Conservation (phyloP, 345 rosid genomes). For the Salix caprea region DNA sequence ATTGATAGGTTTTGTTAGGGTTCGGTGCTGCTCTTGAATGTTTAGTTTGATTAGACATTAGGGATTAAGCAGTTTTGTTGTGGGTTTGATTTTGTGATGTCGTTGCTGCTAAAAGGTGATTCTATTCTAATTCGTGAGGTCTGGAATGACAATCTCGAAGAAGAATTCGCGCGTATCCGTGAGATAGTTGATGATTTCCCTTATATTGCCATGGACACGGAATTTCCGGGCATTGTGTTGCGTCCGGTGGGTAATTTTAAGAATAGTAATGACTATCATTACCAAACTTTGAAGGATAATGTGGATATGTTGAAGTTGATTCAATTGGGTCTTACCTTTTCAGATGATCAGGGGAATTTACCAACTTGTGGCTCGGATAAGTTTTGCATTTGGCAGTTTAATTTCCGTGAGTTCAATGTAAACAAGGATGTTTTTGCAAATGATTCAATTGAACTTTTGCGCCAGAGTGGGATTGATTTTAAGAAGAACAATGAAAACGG, state of each 20-base stretch:
- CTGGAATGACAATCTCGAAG: constrained; percentile 56
- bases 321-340: constrained; percentile 68
- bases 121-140: constrained; percentile 64
- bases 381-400: constrained; percentile 72
- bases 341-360: constrained; percentile 61
- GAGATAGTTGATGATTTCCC: constrained; percentile 55
- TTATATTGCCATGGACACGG: constrained; percentile 75
- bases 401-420: constrained; percentile 58
- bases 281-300: constrained; percentile 55
- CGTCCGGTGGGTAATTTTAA: constrained; percentile 49
- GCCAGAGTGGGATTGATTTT: constrained; percentile 65
- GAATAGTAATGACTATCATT: constrained; percentile 46
- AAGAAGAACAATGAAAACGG: constrained; percentile 50
- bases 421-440: constrained; percentile 48
- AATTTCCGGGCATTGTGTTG: constrained; percentile 67
- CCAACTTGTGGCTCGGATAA: constrained; percentile 60
- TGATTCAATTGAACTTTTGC: constrained; percentile 62
- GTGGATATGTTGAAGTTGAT: constrained; percentile 71
- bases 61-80: background rate
- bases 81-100: constrained; percentile 31
- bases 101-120: constrained; percentile 49
- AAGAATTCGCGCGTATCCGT: constrained; percentile 46
- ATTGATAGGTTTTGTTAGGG: background rate
- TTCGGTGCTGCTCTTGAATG: background rate
- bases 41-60: background rate